Conservation (phyloP, 768 basidiomycete species). For the Daedaleopsis nitida region DNA sequence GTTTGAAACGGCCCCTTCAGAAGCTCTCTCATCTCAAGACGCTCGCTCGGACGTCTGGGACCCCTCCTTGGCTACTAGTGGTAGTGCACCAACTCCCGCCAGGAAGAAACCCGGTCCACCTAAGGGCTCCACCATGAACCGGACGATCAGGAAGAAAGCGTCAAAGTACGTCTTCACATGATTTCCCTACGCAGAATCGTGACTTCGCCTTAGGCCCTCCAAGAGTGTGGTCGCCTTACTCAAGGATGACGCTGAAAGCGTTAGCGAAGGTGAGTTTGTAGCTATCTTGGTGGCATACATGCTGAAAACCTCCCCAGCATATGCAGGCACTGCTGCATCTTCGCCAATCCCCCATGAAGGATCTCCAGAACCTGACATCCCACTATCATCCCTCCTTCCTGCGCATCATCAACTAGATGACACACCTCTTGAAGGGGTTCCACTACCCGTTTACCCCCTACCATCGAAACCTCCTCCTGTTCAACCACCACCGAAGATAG, state of each 20-base stretch:
- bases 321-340: constrained; percentile 71
- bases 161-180: constrained; percentile 26
- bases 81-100: constrained; percentile 10
- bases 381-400: constrained; percentile 12
- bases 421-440: constrained; percentile 55
- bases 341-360: constrained; percentile 62
- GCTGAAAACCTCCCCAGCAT: constrained; percentile 39
- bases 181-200: not conserved
- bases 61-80: constrained; percentile 5
- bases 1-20: constrained; percentile 44
- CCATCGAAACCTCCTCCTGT: constrained; percentile 85
- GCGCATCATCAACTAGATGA: constrained; percentile 37
- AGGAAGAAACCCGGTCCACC: constrained; percentile 29
- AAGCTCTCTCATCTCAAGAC: constrained; percentile 24
- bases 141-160: constrained; percentile 32
- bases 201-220: not conserved
- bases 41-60: constrained; percentile 20
- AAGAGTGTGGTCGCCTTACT: constrained; percentile 11
- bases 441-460: constrained; percentile 74
- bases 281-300: constrained; percentile 13
- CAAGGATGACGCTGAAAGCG: constrained; percentile 50
- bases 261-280: constrained; percentile 56
- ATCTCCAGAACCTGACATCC: constrained; percentile 32
- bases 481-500: constrained; percentile 76
- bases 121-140: constrained; percentile 26